phyloP scores from a whole-genome alignment of 345 rosid genomes.

The Citrus mangshanensis region DNA sequence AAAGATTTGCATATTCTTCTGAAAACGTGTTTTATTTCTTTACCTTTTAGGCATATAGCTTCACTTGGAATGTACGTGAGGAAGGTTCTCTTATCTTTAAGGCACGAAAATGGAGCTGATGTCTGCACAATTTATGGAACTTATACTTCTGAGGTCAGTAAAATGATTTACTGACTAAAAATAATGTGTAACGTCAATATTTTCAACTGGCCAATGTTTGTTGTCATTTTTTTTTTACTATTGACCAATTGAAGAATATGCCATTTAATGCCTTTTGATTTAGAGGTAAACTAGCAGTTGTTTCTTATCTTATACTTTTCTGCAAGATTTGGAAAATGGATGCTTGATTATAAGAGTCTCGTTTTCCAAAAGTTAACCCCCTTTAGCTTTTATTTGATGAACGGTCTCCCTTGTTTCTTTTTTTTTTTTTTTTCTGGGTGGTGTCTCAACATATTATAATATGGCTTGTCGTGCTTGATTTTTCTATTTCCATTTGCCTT shows the following conservation, averaged over 20 bases:
- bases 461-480: not conserved
- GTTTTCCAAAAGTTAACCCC: not conserved
- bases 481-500: not conserved
- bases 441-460: not conserved
- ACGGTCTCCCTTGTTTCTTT: not conserved
- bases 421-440: too few relatives aligned
- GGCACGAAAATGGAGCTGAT: constrained; percentile 59
- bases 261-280: not conserved
- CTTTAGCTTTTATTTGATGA: not conserved
- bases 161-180: not conserved
- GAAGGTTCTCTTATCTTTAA: constrained; percentile 57
- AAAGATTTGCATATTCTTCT: not conserved
- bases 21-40: not conserved
- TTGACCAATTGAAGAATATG: not conserved
- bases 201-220: not conserved
- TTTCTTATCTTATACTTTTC: not conserved
- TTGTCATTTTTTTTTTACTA: not conserved
- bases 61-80: constrained; percentile 63
- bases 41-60: constrained; percentile 58
- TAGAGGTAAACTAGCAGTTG: not conserved
- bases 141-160: constrained; percentile 48
- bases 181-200: not conserved
- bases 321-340: not conserved
- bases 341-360: not conserved
- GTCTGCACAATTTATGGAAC: constrained; percentile 68